These are phyloP conservation scores for Heritiera fomes DNA, from an alignment of 345 rosid genomes.

Conservation along the genomic window DNA sequence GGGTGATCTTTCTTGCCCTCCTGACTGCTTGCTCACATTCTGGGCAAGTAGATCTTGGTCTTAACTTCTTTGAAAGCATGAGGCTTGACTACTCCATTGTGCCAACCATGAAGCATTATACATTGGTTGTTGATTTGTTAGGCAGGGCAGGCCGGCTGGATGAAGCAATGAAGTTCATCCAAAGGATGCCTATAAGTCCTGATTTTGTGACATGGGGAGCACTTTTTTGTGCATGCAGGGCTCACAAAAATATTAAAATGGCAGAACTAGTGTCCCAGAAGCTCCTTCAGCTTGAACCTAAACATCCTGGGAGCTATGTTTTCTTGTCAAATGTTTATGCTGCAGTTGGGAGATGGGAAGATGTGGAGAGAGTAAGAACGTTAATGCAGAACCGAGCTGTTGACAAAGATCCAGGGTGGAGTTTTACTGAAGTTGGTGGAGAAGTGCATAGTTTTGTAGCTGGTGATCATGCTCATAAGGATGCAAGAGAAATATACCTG, in stretches of 20 bases:
- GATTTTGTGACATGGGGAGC: constrained; percentile 63
- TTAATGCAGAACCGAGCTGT: constrained; percentile 34
- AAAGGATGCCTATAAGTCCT: constrained; percentile 53
- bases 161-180: constrained; percentile 49
- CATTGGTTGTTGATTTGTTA: constrained; percentile 51
- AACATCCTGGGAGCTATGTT: constrained; percentile 50
- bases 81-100: constrained; percentile 61
- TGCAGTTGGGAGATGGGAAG: constrained; percentile 45
- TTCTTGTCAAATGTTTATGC: constrained; percentile 54
- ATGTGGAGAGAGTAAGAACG: constrained; percentile 40
- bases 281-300: constrained; percentile 55
- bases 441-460: constrained; percentile 53
- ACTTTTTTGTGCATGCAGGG: constrained; percentile 61
- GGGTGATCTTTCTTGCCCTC: constrained; percentile 56
- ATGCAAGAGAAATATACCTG: constrained; percentile 36
- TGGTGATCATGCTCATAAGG: constrained; percentile 45
- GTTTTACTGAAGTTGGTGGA: constrained; percentile 53
- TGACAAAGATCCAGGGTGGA: constrained; percentile 51
- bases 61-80: constrained; percentile 64
- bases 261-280: constrained; percentile 43
- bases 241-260: constrained; percentile 42
- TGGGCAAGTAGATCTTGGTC: constrained; percentile 55
- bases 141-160: constrained; percentile 60
- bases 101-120: constrained; percentile 64
- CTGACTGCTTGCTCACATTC: constrained; percentile 56